Percentiles rank a stretch among this genome's conserved stretches.
Evolutionary conservation across 768 basidiomycete species (phyloP).

Genomic region (Leccinum subtestaceum): DNA sequence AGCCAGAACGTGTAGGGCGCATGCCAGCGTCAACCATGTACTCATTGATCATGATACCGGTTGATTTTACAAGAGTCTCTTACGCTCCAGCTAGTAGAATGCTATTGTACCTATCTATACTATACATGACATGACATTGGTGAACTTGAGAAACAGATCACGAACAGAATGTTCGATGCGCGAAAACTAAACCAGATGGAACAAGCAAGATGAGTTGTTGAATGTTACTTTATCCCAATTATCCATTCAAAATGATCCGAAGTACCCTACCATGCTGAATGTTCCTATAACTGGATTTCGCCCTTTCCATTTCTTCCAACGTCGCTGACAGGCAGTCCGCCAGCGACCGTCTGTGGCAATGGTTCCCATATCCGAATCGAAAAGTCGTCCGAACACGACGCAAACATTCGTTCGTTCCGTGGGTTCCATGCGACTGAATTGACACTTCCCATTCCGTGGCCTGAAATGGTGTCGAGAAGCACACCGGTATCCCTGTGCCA

Average conservation of each 20-base stretch:
- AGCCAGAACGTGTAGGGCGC: too few relatives aligned
- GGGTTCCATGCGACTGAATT: constrained; percentile 98
- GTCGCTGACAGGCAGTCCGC: constrained; percentile 10
- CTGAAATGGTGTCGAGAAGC: constrained; percentile 82
- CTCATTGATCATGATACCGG: too few relatives aligned
- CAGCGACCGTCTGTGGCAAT: constrained; percentile 22
- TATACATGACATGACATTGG: constrained; percentile 31
- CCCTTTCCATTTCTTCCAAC: constrained; percentile 48
- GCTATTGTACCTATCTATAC: constrained; percentile 33
- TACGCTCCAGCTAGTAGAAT: constrained; percentile 18
- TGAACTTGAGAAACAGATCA: constrained; percentile 17
- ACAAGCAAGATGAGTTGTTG: constrained; percentile 25
- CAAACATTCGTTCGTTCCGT: constrained; percentile 85
- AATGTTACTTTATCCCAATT: constrained; percentile 28
- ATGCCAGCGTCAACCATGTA: too few relatives aligned
- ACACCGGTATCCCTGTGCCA: constrained; percentile 89
- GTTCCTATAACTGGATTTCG: constrained; percentile 50
- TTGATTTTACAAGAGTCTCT: too few relatives aligned
- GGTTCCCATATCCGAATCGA: constrained; percentile 89
- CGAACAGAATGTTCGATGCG: constrained; percentile 28
- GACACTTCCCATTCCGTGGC: constrained; percentile 87
- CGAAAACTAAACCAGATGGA: constrained; percentile 20
- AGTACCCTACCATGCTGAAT: constrained; percentile 16
- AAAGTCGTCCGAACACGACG: constrained; percentile 91
- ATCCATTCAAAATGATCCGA: constrained; percentile 26